These are phyloP conservation scores for Lachnellula occidentalis DNA, from an alignment of 2,329 filamentous ascomycete species.

Conservation along the genomic window DNA sequence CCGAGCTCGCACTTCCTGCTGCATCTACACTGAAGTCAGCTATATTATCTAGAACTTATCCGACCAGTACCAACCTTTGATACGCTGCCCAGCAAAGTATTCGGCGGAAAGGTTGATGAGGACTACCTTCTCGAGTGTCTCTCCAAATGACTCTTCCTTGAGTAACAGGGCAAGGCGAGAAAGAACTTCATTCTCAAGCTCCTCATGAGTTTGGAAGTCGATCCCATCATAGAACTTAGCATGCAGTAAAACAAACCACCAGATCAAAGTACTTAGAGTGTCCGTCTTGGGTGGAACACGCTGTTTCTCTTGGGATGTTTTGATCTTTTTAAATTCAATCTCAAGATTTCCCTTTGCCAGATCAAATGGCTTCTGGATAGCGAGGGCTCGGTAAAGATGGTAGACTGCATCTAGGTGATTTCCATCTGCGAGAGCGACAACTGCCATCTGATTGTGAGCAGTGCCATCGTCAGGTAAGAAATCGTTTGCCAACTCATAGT, in stretches of 20 bases:
- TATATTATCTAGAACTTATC: neutral
- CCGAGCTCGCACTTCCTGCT: conserved; percentile 26
- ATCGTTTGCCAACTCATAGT: conserved; percentile 76
- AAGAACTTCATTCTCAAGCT: conserved; percentile 81
- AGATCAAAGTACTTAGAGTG: conserved; percentile 53
- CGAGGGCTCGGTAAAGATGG: conserved; percentile 79
- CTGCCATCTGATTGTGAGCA: conserved; percentile 85
- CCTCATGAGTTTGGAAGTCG: conserved; percentile 67
- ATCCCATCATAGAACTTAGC: conserved; percentile 76
- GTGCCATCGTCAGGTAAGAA: conserved; percentile 74
- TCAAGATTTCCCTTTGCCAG: conserved; percentile 72
- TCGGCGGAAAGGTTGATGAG: conserved; percentile 84
- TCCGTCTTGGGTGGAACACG: conserved; percentile 19
- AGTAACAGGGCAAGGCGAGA: conserved; percentile 69
- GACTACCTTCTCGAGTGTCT: conserved; percentile 69
- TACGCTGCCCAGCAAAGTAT: conserved; percentile 58
- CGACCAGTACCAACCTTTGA: conserved; percentile 43
- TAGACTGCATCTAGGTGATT: conserved; percentile 84
- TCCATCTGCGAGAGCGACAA: conserved; percentile 71
- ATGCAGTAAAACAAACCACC: conserved; percentile 83
- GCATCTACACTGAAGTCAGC: conserved; percentile 35
- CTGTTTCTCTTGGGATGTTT: conserved; percentile 47
- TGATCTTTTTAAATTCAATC: conserved; percentile 67
- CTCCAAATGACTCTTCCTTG: conserved; percentile 60
- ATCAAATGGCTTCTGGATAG: conserved; percentile 67